Evolutionary conservation across 768 basidiomycete genomes (phyloP).

Genomic region (Leucocoprinus birnbaumii): DNA sequence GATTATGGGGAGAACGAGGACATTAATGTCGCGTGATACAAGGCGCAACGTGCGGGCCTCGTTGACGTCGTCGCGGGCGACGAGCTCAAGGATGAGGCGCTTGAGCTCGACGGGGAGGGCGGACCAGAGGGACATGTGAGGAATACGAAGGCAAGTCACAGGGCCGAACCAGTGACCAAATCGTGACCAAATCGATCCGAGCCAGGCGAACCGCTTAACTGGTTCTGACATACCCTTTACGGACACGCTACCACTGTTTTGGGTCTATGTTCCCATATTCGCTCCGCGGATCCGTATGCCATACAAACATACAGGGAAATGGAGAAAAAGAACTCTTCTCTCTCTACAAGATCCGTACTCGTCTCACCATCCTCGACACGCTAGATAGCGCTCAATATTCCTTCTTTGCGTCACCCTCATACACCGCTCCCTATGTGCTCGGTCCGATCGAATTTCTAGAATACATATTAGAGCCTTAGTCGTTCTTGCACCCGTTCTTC

Average conservation of each 20-base stretch:
- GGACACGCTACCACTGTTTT: not conserved
- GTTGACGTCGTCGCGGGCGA: conserved; percentile 20
- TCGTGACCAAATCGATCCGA: conserved; percentile 11
- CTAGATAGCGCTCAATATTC: too few relatives aligned
- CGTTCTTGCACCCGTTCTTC: not conserved
- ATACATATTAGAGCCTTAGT: not conserved
- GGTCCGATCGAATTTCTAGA: not conserved
- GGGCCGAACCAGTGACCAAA: conserved; percentile 11
- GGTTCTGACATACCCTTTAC: not conserved
- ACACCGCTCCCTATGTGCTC: not conserved
- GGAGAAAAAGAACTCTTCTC: not conserved
- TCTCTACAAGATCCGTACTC: not conserved
- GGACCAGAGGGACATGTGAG: conserved; percentile 22
- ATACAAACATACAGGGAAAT: not conserved
- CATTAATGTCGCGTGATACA: conserved; percentile 29
- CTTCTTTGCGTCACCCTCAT: not conserved
- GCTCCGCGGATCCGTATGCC: conserved; percentile 1
- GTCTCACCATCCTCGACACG: not conserved
- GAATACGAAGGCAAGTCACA: not conserved
- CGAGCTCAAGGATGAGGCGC: conserved; percentile 27
- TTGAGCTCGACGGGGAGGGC: conserved; percentile 30
- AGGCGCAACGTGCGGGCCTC: conserved; percentile 28
- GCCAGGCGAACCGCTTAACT: not conserved
- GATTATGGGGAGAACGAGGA: conserved; percentile 31
- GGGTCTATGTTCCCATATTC: conserved; percentile 2